phyloP scores from a whole-genome alignment of 768 basidiomycete genomes.

The Lentinula sp. region DNA sequence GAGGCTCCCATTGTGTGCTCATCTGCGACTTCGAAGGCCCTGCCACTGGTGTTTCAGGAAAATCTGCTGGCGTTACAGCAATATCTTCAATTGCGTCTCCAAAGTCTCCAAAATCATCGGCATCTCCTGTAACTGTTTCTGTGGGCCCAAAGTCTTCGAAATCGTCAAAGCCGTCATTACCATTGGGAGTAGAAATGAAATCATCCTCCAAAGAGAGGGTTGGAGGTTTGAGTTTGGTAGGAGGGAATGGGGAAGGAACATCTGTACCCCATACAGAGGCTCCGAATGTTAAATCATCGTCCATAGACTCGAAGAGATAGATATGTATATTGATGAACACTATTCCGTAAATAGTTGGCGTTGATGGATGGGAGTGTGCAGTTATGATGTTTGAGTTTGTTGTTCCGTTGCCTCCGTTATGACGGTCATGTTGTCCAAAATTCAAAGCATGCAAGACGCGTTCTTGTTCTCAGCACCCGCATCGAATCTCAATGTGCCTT shows the following conservation, averaged over 20 bases:
- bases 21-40: slow-evolving; percentile 26
- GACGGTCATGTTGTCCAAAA: not conserved
- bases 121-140: slow-evolving; percentile 46
- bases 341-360: not conserved
- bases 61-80: slow-evolving; percentile 22
- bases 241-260: slow-evolving; percentile 27
- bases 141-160: slow-evolving; percentile 57
- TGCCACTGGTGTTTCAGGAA: slow-evolving; percentile 31
- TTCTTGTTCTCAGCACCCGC: slow-evolving; percentile 63
- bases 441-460: slow-evolving; percentile 20
- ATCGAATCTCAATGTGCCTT: slow-evolving; percentile 31
- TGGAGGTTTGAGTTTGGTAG: slow-evolving; percentile 17
- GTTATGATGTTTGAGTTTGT: slow-evolving; percentile 5
- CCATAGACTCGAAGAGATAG: slow-evolving; percentile 31
- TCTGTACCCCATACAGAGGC: slow-evolving; percentile 67
- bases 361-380: not conserved
- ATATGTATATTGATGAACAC: too few species aligned
- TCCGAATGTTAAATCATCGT: slow-evolving; percentile 68
- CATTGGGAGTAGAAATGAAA: slow-evolving; percentile 12
- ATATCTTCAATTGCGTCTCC: slow-evolving; percentile 46
- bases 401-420: not conserved
- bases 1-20: slow-evolving; percentile 51
- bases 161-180: slow-evolving; percentile 40
- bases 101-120: slow-evolving; percentile 87
- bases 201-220: slow-evolving; percentile 10